Percentiles rank a stretch among this genome's conserved stretches.
Evolutionary conservation across 179 eudicot species (phyloP).

Genomic region (Sideroxylon spinosum): DNA sequence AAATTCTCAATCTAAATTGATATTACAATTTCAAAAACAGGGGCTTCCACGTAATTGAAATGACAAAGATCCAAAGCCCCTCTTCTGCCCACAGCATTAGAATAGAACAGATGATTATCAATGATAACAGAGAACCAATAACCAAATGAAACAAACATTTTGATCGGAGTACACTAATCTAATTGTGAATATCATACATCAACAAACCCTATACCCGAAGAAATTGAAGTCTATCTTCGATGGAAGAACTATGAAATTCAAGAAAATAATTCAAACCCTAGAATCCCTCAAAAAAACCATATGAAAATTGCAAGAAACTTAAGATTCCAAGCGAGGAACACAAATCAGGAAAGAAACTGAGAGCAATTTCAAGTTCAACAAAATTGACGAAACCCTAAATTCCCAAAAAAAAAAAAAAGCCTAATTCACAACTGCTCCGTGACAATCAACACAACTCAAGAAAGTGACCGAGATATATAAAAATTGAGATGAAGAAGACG

Average conservation of each 20-base stretch:
- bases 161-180: not conserved
- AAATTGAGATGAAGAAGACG: slow-evolving; percentile 20
- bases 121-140: not conserved
- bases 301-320: not conserved
- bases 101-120: not conserved
- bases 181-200: not conserved
- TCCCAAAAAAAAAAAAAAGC: not conserved
- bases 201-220: not conserved
- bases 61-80: not conserved
- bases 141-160: not conserved
- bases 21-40: not conserved
- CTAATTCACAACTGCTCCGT: too few species aligned
- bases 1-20: too few species aligned
- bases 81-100: not conserved
- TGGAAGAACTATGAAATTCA: too few species aligned
- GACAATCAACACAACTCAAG: not conserved
- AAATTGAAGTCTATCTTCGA: not conserved
- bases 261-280: not conserved
- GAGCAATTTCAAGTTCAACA: too few species aligned
- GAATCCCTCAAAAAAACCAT: too few species aligned
- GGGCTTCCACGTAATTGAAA: not conserved
- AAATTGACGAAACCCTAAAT: not conserved
- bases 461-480: not conserved
- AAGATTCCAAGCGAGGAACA: not conserved
- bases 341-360: not conserved